Evolutionary conservation across 345 rosid genomes (phyloP), one percentile per base, ranked within the genome.

Genomic region (Populus pruinosa): DNA sequence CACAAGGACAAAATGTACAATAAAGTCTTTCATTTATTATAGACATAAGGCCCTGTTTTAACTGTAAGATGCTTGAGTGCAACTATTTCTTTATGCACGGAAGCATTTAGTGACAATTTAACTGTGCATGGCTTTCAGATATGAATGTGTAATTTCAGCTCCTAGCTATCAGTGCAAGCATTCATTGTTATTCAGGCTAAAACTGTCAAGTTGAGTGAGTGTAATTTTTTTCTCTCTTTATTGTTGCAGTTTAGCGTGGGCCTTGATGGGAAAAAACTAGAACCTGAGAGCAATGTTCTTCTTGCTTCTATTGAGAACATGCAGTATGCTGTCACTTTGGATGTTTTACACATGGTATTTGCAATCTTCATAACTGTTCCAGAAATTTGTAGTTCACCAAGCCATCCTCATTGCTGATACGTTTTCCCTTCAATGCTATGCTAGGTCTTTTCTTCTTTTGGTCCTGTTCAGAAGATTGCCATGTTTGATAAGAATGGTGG

Each of bases 401-500:
- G 56, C 63, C 8, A 70, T 68, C 70, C 55, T 63, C 38, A 73
- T 1, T 49, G 69, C 70, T 56, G n/a, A 74, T 25, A 67, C 44
- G n/a, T 53, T 38, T 71, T 7, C 47, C 21, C 35, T n/a, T 27
- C 21, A 13, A 27, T 43, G 38, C 64, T 70, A 63, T 78, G 75
- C 43, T 68, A 96, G 99, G 98, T 96, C 70, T 96, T 96, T 81
- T 88, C 91, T 77, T 89, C 99, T 67, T 96, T 91, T 83, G 98
- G 99, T 29, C 89, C 93, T 70, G 96, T 94, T 47, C 98, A 94
- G 82, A 96, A 96, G 89, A 94, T 96, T 79, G 98, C 98, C 21
- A 96, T 96, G 99, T 96, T 96, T 78, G 98, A 96, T 83, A 96
- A 96, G 91, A 96, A 96, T 38, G 94, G 95, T 36, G 97, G 97